These are phyloP conservation scores for Paramarasmius palmivorus DNA, from an alignment of 1,284 basidiomycete genomes.

Conservation along the genomic window DNA sequence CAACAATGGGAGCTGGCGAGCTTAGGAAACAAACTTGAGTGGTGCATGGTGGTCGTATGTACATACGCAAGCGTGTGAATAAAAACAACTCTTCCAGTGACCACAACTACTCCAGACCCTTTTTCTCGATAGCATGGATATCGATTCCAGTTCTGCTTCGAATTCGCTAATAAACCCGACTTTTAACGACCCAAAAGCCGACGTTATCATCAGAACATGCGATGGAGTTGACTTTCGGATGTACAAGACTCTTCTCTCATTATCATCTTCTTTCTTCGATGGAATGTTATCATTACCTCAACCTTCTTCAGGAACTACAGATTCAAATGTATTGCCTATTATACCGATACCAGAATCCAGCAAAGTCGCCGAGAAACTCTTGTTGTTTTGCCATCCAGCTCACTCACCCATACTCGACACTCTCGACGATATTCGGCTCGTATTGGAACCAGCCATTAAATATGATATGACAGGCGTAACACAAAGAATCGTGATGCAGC, in stretches of 20 bases:
- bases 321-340: conserved; percentile 19
- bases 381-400: conserved; percentile 28
- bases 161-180: neutral
- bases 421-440: conserved; percentile 1
- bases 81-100: too few species aligned
- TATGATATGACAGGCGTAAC: conserved; percentile 3
- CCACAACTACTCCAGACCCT: neutral
- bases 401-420: neutral
- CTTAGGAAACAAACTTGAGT: too few species aligned
- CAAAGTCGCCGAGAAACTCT: conserved; percentile 23
- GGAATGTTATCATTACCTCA: conserved; percentile 35
- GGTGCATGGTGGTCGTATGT: too few species aligned
- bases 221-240: conserved; percentile 32
- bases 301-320: conserved; percentile 5
- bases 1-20: too few species aligned
- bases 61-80: too few species aligned
- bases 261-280: conserved; percentile 36
- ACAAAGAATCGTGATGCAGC: neutral
- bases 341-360: conserved; percentile 25
- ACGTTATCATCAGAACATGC: conserved; percentile 33
- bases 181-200: conserved; percentile 22
- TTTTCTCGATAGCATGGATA: neutral
- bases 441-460: conserved; percentile 2
- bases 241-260: conserved; percentile 31
- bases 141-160: neutral